phyloP scores from a whole-genome alignment of 2,329 filamentous ascomycete genomes.

The Aspergillus ibericus region DNA sequence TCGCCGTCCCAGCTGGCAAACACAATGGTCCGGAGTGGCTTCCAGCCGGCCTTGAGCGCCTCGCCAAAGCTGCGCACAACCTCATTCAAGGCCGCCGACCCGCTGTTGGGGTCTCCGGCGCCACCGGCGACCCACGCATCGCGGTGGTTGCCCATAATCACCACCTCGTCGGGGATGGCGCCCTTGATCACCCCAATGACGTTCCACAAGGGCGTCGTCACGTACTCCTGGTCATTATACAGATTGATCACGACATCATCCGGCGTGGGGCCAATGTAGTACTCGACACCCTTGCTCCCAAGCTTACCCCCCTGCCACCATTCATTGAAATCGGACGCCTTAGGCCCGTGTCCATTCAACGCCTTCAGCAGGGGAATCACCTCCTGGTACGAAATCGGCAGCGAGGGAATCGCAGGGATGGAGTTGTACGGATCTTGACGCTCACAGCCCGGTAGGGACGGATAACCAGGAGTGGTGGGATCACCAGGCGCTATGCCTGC shows the following conservation, averaged over 20 bases:
- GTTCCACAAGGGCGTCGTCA: conserved; percentile 82
- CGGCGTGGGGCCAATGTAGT: conserved; percentile 82
- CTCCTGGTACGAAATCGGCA: conserved; percentile 86
- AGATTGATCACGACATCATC: conserved; percentile 69
- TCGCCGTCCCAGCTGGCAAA: conserved; percentile 84
- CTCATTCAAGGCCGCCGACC: conserved; percentile 76
- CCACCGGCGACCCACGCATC: conserved; percentile 90
- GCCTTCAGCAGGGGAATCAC: conserved; percentile 85
- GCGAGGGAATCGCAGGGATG: conserved; percentile 82
- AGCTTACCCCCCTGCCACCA: conserved; percentile 74
- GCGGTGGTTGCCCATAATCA: conserved; percentile 88
- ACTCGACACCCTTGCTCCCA: conserved; percentile 75
- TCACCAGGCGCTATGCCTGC: conserved; percentile 65
- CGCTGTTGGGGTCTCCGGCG: conserved; percentile 78
- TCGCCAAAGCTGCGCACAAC: conserved; percentile 72
- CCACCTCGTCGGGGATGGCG: conserved; percentile 76
- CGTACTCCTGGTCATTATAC: conserved; percentile 77
- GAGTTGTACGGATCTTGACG: conserved; percentile 67
- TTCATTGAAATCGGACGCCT: conserved; percentile 69
- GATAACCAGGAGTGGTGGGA: conserved; percentile 90
- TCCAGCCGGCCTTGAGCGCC: conserved; percentile 73
- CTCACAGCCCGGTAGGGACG: conserved; percentile 84
- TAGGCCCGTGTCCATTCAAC: conserved; percentile 83
- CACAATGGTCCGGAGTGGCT: conserved; percentile 83
- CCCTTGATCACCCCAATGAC: conserved; percentile 92